These are phyloP conservation scores for Circinella umbellata DNA, from an alignment of 371 early-diverging fungal species.

Conservation along the genomic window DNA sequence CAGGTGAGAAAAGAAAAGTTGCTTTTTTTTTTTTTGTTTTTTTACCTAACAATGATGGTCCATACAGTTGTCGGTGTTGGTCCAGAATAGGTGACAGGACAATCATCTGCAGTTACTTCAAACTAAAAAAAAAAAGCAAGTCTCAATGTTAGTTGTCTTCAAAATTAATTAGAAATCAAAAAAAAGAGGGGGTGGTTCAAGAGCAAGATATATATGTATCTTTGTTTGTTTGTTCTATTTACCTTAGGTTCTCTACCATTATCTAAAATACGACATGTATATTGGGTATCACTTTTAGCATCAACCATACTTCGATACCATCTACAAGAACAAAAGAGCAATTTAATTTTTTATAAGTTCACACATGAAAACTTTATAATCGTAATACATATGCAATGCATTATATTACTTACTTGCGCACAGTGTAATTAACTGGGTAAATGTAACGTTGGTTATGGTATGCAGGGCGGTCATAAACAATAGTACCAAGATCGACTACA, in stretches of 20 bases:
- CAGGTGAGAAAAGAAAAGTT: neutral
- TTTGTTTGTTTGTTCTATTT: conserved; percentile 4
- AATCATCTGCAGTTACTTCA: conserved; percentile 58
- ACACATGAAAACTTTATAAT: no score
- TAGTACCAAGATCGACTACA: conserved; percentile 73
- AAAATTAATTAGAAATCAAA: conserved; percentile 1
- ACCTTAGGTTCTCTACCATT: conserved; percentile 79
- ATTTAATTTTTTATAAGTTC: neutral
- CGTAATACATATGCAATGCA: neutral
- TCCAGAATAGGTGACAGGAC: conserved; percentile 50
- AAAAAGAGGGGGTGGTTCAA: neutral
- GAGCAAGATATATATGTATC: neutral
- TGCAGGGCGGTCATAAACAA: conserved; percentile 79
- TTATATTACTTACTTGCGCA: conserved; percentile 49
- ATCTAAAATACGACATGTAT: conserved; percentile 82
- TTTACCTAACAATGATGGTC: conserved; percentile 51
- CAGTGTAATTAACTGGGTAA: conserved; percentile 88
- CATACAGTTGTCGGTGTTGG: conserved; percentile 59
- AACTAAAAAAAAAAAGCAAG: conserved; percentile 25
- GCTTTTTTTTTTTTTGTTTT: no score
- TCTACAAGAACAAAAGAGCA: conserved; percentile 30
- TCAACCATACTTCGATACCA: conserved; percentile 82
- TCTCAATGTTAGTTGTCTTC: conserved; percentile 13
- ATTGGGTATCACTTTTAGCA: conserved; percentile 68
- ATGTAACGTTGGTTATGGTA: conserved; percentile 94